Base-by-base conservation (phyloP, 345 rosid species). In the Boechera divaricarpa region DNA sequence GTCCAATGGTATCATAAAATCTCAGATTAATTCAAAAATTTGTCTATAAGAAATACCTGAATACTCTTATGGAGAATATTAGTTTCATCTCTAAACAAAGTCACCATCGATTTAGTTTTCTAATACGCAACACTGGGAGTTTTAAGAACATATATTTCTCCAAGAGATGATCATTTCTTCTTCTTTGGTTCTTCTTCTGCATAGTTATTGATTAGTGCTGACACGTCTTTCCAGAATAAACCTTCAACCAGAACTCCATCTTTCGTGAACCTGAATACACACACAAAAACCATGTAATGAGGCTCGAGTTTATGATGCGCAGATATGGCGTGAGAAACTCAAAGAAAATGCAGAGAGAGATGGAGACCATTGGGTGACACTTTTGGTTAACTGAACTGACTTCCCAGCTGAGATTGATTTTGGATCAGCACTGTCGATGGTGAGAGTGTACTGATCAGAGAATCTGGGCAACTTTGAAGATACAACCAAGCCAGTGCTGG, bases 211-310 rank as follows among this genome's bases (percentile, higher is more conserved):
- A 90, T 74, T 8, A 91, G 80, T 7, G 87, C 84, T 32, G 84
- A 89, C 53, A 95, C 99, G 77, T 93, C 99, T 83, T 93, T 93
- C 94, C 94, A 91, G 82, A 93, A 88, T 36, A 88, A 71, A 65
- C 92, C 99, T 82, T 93, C 99, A 10, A 87, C 97, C 79, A 95
- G 82, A 69, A 93, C 83, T 70, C 99, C 99, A 5, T 88, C 97
- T 80, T 82, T 89, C 64, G 96, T 87, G 87, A 95, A 91, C 96
- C 98, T 95, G 88, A 69, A 79, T 71, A 24, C 33, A 24, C 58
- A 48, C 16, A 64, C 1, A 31, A 58, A 36, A 60, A 5, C 38
- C 32, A 21, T 39, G 16, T 62, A 39, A 6, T 39, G 51, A 62
- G 66, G 10, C 49, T 62, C 33, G 32, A 28, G 39, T 12, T 38